These are phyloP conservation scores for Chytriomyces sp. DNA, from an alignment of 192 early-diverging fungal species.

Conservation along the genomic window DNA sequence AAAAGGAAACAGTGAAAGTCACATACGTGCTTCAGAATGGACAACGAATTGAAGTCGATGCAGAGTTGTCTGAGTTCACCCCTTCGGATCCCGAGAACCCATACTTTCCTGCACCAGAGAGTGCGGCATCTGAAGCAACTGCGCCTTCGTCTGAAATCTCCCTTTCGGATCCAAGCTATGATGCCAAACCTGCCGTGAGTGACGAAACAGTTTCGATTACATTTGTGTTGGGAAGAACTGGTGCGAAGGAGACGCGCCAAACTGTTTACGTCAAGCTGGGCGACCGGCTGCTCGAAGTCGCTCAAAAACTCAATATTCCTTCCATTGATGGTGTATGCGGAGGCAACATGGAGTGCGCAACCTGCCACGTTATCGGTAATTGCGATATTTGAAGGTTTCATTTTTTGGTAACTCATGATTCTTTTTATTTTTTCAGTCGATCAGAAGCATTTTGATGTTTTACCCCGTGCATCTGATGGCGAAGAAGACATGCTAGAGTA, in stretches of 20 bases:
- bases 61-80: conserved; percentile 44
- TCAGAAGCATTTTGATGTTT: conserved; percentile 39
- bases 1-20: conserved; percentile 39
- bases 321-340: conserved; percentile 62
- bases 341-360: conserved; percentile 66
- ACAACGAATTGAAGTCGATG: conserved; percentile 50
- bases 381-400: neutral
- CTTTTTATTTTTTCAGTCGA: conserved; percentile 40
- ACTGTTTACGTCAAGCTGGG: conserved; percentile 38
- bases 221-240: conserved; percentile 22
- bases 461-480: conserved; percentile 53
- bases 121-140: neutral
- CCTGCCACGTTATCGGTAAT: conserved; percentile 62
- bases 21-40: conserved; percentile 49
- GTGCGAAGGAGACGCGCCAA: neutral
- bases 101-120: neutral
- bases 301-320: conserved; percentile 50
- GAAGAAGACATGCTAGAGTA: conserved; percentile 68
- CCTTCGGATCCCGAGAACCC: conserved; percentile 23
- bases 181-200: neutral
- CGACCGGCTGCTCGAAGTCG: conserved; percentile 54
- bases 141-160: neutral
- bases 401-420: neutral
- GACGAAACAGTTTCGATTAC: conserved; percentile 10
- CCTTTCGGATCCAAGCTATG: neutral